Evolutionary conservation across 495 filamentous ascomycete species (phyloP).

Genomic region (Bathelium albidoporum): DNA sequence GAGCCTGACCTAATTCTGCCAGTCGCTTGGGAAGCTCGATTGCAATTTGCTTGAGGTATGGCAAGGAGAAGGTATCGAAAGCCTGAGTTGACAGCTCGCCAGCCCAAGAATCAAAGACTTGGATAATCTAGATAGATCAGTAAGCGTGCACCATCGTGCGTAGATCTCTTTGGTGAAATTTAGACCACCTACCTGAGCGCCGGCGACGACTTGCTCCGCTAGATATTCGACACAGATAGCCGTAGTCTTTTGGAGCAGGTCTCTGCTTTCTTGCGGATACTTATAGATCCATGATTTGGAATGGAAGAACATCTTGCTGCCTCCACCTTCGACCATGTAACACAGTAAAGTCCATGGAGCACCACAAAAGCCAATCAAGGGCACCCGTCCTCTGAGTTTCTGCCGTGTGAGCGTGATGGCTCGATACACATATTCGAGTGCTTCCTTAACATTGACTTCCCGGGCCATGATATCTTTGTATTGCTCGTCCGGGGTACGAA

Average conservation of each 20-base stretch:
- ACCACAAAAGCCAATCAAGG: conserved; percentile 93
- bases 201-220: conserved; percentile 81
- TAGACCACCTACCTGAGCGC: conserved; percentile 52
- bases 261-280: conserved; percentile 69
- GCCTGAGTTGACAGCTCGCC: conserved; percentile 76
- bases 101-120: conserved; percentile 99
- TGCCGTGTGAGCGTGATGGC: conserved; percentile 84
- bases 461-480: conserved; percentile 66
- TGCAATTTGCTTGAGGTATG: conserved; percentile 77
- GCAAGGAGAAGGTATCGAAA: conserved; percentile 75
- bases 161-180: conserved; percentile 5
- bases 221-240: conserved; percentile 90
- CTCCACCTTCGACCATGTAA: conserved; percentile 98
- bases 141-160: not conserved
- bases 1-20: conserved; percentile 58
- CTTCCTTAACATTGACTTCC: conserved; percentile 69
- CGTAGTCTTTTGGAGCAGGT: conserved; percentile 77
- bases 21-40: conserved; percentile 61
- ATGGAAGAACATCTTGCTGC: conserved; percentile 83
- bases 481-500: conserved; percentile 69
- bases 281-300: conserved; percentile 93
- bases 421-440: conserved; percentile 88
- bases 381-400: conserved; percentile 80
- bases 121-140: conserved; percentile 51
- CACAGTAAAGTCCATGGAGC: conserved; percentile 93